A percentile compares a stretch with the other conserved stretches of the same genome.
Evolutionary conservation across 192 early-diverging fungal genomes (phyloP).

Genomic region (Mortierella alpina): DNA sequence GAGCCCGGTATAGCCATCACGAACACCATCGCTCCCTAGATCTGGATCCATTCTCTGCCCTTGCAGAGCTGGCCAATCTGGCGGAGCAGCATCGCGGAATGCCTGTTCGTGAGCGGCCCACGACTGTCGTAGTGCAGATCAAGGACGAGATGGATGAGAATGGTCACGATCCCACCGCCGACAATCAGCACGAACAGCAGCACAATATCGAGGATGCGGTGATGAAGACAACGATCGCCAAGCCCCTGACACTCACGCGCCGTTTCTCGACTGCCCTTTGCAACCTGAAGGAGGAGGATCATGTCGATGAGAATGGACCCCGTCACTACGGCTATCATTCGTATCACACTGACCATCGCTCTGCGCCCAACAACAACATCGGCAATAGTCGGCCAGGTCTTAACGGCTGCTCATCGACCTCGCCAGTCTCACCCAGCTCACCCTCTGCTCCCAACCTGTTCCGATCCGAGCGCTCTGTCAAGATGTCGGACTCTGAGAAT

Average conservation of each 20-base stretch:
- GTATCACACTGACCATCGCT: slow-evolving; percentile 16
- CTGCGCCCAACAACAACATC: not conserved
- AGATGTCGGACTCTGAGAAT: slow-evolving; percentile 24
- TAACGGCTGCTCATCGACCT: not conserved
- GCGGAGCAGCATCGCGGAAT: slow-evolving; percentile 41
- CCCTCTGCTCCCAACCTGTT: not conserved
- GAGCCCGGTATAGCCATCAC: not conserved
- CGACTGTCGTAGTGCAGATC: slow-evolving; percentile 22
- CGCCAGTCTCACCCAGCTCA: not conserved
- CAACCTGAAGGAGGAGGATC: slow-evolving; percentile 39
- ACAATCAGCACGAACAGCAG: not conserved
- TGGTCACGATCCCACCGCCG: not conserved
- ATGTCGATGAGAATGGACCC: slow-evolving; percentile 9
- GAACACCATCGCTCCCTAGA: slow-evolving; percentile 24
- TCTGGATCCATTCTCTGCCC: slow-evolving; percentile 35
- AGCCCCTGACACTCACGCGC: slow-evolving; percentile 1
- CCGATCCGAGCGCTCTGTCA: slow-evolving; percentile 15
- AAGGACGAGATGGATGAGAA: slow-evolving; percentile 6
- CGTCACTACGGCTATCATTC: not conserved
- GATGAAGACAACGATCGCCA: slow-evolving; percentile 10
- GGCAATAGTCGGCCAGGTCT: not conserved
- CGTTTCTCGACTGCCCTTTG: slow-evolving; percentile 33
- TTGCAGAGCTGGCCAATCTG: slow-evolving; percentile 39
- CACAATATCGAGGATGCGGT: slow-evolving; percentile 16
- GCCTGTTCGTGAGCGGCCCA: slow-evolving; percentile 1